These are phyloP conservation scores for Colletotrichum sp. DNA, from an alignment of 2,329 filamentous ascomycete species.

Conservation along the genomic window DNA sequence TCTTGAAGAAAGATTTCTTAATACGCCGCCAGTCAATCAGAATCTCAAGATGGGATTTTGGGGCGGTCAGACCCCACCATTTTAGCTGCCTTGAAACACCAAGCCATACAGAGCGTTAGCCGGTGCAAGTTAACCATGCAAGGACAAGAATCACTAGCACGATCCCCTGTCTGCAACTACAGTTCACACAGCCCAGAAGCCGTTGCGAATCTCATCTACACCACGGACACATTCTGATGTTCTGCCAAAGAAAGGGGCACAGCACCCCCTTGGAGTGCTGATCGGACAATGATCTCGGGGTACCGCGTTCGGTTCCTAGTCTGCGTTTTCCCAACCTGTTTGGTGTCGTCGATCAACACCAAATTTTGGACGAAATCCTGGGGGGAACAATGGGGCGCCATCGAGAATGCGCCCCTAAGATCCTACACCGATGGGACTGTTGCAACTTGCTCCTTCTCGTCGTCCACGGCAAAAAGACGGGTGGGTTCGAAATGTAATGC, in stretches of 20 bases:
- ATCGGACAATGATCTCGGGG: not conserved
- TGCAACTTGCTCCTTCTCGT: not conserved
- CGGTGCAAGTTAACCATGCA: constrained; percentile 2
- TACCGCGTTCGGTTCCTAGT: not conserved
- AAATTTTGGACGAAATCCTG: not conserved
- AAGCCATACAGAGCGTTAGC: not conserved
- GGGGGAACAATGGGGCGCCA: not conserved
- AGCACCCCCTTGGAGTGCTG: not conserved
- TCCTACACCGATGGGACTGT: not conserved
- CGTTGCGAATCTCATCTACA: not conserved
- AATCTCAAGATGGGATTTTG: not conserved
- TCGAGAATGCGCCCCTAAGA: not conserved
- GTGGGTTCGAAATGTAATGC: not conserved
- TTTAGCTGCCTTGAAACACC: constrained; percentile 7
- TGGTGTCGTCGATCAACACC: not conserved
- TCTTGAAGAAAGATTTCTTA: not conserved
- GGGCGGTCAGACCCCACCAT: not conserved
- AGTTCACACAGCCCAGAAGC: not conserved
- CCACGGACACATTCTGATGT: not conserved
- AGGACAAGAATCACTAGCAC: not conserved
- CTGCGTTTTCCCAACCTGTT: not conserved
- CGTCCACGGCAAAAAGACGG: not conserved
- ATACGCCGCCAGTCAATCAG: not conserved
- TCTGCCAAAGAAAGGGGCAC: not conserved
- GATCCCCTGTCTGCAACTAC: not conserved